phyloP scores from a whole-genome alignment of 257 asterid species.

The Capsicum pubescens region DNA sequence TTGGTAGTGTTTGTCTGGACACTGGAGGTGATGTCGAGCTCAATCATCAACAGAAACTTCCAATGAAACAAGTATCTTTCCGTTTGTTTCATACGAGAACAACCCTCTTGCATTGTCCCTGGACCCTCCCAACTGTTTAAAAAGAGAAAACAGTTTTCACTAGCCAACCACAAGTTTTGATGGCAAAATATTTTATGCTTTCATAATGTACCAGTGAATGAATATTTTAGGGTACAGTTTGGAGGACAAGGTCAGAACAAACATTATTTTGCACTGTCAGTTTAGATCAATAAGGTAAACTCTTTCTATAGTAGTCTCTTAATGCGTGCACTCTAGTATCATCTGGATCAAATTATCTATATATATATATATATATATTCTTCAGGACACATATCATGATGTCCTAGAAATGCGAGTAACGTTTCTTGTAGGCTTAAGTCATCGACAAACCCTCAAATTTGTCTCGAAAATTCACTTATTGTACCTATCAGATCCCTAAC shows the following conservation, averaged over 20 bases:
- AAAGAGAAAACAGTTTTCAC: not conserved
- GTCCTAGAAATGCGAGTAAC: not conserved
- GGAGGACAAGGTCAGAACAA: not conserved
- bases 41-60: conserved; percentile 21
- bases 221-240: not conserved
- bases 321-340: not conserved
- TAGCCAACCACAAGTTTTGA: not conserved
- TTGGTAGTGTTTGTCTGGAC: conserved; percentile 27
- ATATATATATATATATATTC: not conserved
- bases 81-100: conserved; percentile 25
- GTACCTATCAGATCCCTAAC: no score
- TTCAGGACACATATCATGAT: not conserved
- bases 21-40: conserved; percentile 3
- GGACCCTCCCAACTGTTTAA: not conserved
- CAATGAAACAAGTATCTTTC: conserved; percentile 24
- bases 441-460: no score
- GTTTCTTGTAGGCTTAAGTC: not conserved
- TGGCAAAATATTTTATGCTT: not conserved
- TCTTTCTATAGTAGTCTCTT: not conserved
- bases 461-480: no score
- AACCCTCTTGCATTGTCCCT: not conserved
- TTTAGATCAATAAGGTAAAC: not conserved
- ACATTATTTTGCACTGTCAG: not conserved
- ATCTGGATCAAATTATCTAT: conserved; percentile 1
- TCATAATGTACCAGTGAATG: not conserved